phyloP scores from a whole-genome alignment of 257 asterid species.

The Knoxia roxburghii region DNA sequence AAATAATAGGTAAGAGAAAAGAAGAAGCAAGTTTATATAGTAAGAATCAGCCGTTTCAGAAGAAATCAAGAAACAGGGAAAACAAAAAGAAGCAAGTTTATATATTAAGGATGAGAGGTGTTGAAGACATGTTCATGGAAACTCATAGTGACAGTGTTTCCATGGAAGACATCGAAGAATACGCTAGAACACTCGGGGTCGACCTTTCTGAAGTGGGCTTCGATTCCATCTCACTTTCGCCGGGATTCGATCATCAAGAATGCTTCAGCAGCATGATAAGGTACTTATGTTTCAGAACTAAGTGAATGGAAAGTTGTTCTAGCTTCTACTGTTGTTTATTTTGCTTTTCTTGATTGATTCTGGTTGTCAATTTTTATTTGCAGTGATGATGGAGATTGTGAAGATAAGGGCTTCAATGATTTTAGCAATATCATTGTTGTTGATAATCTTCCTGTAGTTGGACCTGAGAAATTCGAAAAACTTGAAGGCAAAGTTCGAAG shows the following conservation, averaged over 20 bases:
- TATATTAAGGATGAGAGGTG: background rate
- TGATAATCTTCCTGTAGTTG: conserved; percentile 1
- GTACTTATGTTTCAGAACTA: background rate
- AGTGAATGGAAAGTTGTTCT: background rate
- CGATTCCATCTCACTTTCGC: background rate
- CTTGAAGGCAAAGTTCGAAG: background rate
- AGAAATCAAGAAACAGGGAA: too few species aligned
- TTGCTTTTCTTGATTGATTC: background rate
- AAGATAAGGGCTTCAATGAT: background rate
- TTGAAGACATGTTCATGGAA: background rate
- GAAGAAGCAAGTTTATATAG: too few species aligned
- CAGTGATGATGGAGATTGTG: background rate
- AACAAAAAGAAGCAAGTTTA: too few species aligned
- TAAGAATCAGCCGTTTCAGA: too few species aligned
- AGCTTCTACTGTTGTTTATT: background rate
- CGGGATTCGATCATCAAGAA: background rate
- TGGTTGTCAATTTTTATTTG: background rate
- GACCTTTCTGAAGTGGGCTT: background rate
- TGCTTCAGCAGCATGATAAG: background rate
- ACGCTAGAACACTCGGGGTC: background rate
- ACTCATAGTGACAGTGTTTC: background rate
- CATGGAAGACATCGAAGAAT: background rate
- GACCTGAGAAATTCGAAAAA: background rate
- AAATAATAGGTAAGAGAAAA: too few species aligned
- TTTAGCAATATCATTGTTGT: background rate